A percentile compares a stretch with the other conserved stretches of the same genome.
Conservation (phyloP, 2,329 filamentous ascomycete genomes). For the Xylaria sp. region DNA sequence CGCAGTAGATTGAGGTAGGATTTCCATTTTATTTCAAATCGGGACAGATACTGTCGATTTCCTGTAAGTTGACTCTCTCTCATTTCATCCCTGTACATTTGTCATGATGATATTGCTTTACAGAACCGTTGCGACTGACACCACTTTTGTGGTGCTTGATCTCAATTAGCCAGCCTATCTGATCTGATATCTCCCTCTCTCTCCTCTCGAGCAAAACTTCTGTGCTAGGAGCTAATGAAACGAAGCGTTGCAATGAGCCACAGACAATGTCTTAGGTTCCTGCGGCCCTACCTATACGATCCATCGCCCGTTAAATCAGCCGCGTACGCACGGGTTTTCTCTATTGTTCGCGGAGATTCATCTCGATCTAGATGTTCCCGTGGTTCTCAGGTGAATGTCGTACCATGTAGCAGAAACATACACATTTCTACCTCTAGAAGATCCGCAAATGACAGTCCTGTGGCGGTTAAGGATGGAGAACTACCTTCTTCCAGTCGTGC, state of each 20-base stretch:
- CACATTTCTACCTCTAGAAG: constrained; percentile 12
- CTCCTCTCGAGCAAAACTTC: constrained; percentile 6
- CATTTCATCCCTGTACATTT: neutral
- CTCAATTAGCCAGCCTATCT: constrained; percentile 55
- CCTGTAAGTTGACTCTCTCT: constrained; percentile 5
- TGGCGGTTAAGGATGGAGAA: constrained; percentile 6
- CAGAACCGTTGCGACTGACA: constrained; percentile 65
- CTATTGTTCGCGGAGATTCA: constrained; percentile 34
- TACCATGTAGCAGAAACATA: constrained; percentile 22
- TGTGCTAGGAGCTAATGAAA: constrained; percentile 26
- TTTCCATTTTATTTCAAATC: neutral
- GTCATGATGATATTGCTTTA: constrained; percentile 54
- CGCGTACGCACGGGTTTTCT: constrained; percentile 55
- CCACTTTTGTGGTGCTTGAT: constrained; percentile 53
- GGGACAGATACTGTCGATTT: neutral
- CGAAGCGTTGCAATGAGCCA: constrained; percentile 46
- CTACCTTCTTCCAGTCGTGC: constrained; percentile 13
- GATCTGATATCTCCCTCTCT: constrained; percentile 30
- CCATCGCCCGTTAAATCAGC: constrained; percentile 41
- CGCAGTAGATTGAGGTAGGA: neutral
- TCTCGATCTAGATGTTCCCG: constrained; percentile 34
- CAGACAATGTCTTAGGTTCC: constrained; percentile 49
- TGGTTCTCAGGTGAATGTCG: constrained; percentile 14
- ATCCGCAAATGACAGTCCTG: neutral
- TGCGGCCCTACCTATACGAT: constrained; percentile 58